Base-by-base conservation (phyloP, 1,284 basidiomycete species). In the Sporisorium graminicola region DNA sequence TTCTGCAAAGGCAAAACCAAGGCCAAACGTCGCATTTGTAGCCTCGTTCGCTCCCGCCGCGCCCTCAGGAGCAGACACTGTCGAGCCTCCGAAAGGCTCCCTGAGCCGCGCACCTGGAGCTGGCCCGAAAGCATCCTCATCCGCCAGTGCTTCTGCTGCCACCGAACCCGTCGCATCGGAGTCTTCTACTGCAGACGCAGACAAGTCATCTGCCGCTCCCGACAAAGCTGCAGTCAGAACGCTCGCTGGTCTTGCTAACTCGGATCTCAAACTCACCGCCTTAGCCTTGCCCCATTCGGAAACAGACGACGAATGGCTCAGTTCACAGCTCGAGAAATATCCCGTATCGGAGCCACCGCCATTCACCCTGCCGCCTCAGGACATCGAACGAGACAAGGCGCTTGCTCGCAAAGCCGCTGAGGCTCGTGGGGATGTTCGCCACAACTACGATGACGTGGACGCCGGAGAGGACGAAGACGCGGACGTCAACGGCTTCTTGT, bases 401-500 rank as follows among this genome's bases (percentile, higher is more conserved):
- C 42, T 60, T 12, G 57, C 58, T 2, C 64, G 59, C 9, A 8
- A 55, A 20, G 58, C 55, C 8, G 57, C 59, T 3, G 60, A 56
- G 27, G 65, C 43, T 14, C 54, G 68, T 14, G 61, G 65, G 14
- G 67, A 76, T 14, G 24, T 18, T n/a, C 54, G 47, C 8, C 24
- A 50, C 22, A 10, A 58, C 16, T 42, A 64, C 22, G 66, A 54
- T 24, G 65, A 61, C 18, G 27, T 57, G 9, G 60, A 65, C 5
- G 68, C 57, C 12, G 76, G 42, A 3, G 60, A 54, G 3, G 69
- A 72, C 10, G 64, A 76, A 3, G 68, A 77, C 18, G 77, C 77
- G 20, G 81, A 83, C 33, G 77, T 82, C 29, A 79, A 83, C 43
- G 80, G 79, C 7, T 80, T 78, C 53, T 47, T 63, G 8, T 57